Evolutionary conservation across 2,329 filamentous ascomycete genomes (phyloP).

Genomic region (Peltaster fructicola): DNA sequence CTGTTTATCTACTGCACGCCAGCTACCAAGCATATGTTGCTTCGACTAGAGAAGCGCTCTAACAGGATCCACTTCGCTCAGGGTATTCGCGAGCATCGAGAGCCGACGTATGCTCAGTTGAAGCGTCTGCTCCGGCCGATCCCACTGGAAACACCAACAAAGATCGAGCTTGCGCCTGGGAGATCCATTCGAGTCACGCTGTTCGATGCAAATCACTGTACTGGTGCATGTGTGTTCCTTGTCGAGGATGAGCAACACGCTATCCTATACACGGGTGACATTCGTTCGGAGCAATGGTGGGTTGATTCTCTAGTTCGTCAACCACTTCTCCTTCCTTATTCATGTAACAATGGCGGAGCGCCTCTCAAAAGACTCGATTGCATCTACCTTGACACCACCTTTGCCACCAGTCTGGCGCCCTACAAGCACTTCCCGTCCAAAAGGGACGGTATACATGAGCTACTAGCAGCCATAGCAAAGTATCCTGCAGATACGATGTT

Average conservation of each 20-base stretch:
- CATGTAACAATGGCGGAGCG: slow-evolving; percentile 2
- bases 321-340: slow-evolving; percentile 57
- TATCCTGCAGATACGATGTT: slow-evolving; percentile 65
- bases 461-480: slow-evolving; percentile 46
- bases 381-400: slow-evolving; percentile 81
- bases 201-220: slow-evolving; percentile 82
- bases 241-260: slow-evolving; percentile 58
- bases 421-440: slow-evolving; percentile 43
- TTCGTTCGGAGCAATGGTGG: slow-evolving; percentile 75
- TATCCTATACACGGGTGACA: slow-evolving; percentile 76
- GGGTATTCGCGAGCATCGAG: slow-evolving; percentile 56
- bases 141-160: slow-evolving; percentile 62
- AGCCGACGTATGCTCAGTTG: slow-evolving; percentile 61
- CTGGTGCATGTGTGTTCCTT: slow-evolving; percentile 81
- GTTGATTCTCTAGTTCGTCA: slow-evolving; percentile 55
- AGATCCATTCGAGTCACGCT: slow-evolving; percentile 62
- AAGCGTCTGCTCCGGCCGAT: slow-evolving; percentile 58
- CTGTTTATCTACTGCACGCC: slow-evolving; percentile 85
- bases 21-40: slow-evolving; percentile 60
- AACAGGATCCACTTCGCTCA: slow-evolving; percentile 67
- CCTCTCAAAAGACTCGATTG: slow-evolving; percentile 54
- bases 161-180: slow-evolving; percentile 54
- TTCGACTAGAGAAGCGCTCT: slow-evolving; percentile 61
- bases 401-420: slow-evolving; percentile 35
- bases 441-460: slow-evolving; percentile 56